phyloP scores from a whole-genome alignment of 2,329 filamentous ascomycete species.

The Trichoderma sp. region DNA sequence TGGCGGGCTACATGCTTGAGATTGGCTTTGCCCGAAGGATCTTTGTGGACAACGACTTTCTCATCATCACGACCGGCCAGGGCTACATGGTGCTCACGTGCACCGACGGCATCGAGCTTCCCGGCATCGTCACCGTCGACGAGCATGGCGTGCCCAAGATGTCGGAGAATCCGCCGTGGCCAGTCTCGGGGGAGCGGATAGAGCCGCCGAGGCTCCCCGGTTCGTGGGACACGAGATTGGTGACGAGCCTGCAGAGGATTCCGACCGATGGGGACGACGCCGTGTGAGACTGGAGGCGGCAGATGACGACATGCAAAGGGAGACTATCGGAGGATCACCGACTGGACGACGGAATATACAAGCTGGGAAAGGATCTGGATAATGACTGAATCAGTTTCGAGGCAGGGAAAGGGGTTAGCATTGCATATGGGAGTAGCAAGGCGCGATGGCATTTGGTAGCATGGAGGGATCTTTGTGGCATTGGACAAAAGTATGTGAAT shows the following conservation, averaged over 20 bases:
- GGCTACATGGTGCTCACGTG: constrained; percentile 27
- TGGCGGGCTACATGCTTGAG: constrained; percentile 20
- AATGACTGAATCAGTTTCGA: neutral
- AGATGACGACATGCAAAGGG: neutral
- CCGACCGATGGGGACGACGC: neutral
- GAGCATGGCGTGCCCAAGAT: neutral
- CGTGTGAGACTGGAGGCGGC: neutral
- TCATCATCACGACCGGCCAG: constrained; percentile 26
- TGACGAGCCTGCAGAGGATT: constrained; percentile 24
- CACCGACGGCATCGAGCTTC: constrained; percentile 15
- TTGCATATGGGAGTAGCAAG: neutral
- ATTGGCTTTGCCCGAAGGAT: constrained; percentile 24
- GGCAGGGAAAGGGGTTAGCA: neutral
- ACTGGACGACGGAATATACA: neutral
- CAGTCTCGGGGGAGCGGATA: constrained; percentile 17
- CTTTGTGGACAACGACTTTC: constrained; percentile 27
- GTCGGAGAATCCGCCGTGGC: constrained; percentile 21
- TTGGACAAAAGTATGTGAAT: neutral
- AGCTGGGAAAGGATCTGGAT: neutral
- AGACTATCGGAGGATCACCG: neutral
- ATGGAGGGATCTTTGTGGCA: neutral
- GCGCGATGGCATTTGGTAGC: neutral
- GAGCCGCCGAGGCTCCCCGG: constrained; percentile 25
- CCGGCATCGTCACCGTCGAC: constrained; percentile 9
- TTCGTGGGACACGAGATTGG: constrained; percentile 24